phyloP scores from a whole-genome alignment of 2,329 filamentous ascomycete genomes.

The Ophiostoma sp. region DNA sequence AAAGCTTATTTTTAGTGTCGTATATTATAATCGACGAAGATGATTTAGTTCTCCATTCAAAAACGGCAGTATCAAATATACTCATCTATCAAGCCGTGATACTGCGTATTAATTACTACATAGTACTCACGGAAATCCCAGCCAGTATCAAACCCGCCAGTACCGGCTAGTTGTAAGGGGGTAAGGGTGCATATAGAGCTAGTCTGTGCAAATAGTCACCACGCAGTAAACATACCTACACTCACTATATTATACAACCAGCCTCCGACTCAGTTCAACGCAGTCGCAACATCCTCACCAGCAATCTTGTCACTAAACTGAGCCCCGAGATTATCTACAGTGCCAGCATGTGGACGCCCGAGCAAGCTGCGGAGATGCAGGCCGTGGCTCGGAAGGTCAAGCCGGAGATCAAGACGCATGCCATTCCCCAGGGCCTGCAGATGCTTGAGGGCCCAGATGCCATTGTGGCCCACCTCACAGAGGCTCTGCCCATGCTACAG shows the following conservation, averaged over 20 bases:
- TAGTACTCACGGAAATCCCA: too few relatives aligned
- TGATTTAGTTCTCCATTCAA: too few relatives aligned
- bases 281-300: not conserved
- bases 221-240: not conserved
- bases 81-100: too few relatives aligned
- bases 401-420: conserved; percentile 46
- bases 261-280: too few relatives aligned
- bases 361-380: conserved; percentile 44
- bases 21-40: not conserved
- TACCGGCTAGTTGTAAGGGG: not conserved
- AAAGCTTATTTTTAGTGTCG: not conserved
- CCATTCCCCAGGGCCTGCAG: conserved; percentile 50
- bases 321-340: conserved; percentile 43
- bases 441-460: conserved; percentile 49
- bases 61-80: too few relatives aligned
- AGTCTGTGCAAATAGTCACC: not conserved
- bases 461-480: conserved; percentile 47
- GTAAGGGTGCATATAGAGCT: not conserved
- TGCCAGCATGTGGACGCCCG: conserved; percentile 49
- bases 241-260: too few relatives aligned
- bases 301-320: conserved; percentile 22
- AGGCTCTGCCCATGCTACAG: conserved; percentile 32
- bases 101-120: too few relatives aligned
- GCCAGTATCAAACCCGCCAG: not conserved
- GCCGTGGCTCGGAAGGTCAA: conserved; percentile 40